Conservation (phyloP, 2,329 filamentous ascomycete species). For the Tothia fuscella region DNA sequence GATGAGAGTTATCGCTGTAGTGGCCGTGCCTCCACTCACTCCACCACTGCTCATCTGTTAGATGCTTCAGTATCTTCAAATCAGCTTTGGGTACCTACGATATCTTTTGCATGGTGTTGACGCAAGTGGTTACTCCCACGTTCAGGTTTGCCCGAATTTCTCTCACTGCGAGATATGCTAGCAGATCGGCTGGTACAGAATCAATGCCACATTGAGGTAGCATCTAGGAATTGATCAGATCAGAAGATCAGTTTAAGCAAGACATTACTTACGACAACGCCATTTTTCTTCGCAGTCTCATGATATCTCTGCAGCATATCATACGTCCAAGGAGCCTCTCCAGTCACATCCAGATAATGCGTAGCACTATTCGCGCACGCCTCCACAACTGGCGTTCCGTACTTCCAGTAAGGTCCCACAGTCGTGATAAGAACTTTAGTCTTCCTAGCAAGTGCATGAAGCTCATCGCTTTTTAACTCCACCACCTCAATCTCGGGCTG, state of each 20-base stretch:
- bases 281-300: slow-evolving; percentile 44
- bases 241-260: background rate
- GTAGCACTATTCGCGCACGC: slow-evolving; percentile 54
- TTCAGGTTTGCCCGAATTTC: slow-evolving; percentile 40
- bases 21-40: slow-evolving; percentile 47
- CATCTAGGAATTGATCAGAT: slow-evolving; percentile 28
- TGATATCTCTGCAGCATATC: slow-evolving; percentile 52
- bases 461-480: slow-evolving; percentile 37
- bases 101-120: slow-evolving; percentile 42
- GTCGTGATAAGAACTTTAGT: slow-evolving; percentile 49
- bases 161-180: slow-evolving; percentile 38
- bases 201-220: slow-evolving; percentile 51
- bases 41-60: too few species aligned
- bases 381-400: slow-evolving; percentile 52
- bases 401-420: slow-evolving; percentile 51
- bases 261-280: slow-evolving; percentile 40
- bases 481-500: slow-evolving; percentile 44
- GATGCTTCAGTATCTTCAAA: too few species aligned
- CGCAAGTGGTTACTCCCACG: slow-evolving; percentile 38
- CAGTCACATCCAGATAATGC: slow-evolving; percentile 56
- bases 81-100: too few species aligned
- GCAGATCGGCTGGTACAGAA: slow-evolving; percentile 48
- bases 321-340: slow-evolving; percentile 52
- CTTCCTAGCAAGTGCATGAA: slow-evolving; percentile 40
- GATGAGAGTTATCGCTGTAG: slow-evolving; percentile 50